phyloP scores from a whole-genome alignment of 352 stramenopile genomes.

The Globisporangium iwayamae region DNA sequence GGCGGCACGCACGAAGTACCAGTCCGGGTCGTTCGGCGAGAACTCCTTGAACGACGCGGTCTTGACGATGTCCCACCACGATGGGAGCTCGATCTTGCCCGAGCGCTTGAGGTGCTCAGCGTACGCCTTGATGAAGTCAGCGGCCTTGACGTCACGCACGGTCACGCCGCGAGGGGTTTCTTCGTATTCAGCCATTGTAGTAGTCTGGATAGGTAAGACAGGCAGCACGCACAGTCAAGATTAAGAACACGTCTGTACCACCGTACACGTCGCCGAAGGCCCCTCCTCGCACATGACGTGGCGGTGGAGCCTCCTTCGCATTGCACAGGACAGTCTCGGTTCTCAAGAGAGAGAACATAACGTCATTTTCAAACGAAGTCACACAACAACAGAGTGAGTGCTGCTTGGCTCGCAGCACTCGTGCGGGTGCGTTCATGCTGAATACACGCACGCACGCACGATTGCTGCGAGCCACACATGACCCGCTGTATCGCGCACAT shows the following conservation, averaged over 20 bases:
- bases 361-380: slow-evolving; percentile 38
- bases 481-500: not conserved
- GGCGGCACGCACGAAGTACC: slow-evolving; percentile 98
- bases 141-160: slow-evolving; percentile 95
- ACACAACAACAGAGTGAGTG: slow-evolving; percentile 18
- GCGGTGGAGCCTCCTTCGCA: slow-evolving; percentile 26
- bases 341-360: slow-evolving; percentile 76
- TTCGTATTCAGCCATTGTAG: slow-evolving; percentile 87
- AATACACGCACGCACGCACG: too few species aligned
- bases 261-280: slow-evolving; percentile 46
- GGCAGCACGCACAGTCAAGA: slow-evolving; percentile 23
- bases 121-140: slow-evolving; percentile 98
- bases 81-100: slow-evolving; percentile 97
- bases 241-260: slow-evolving; percentile 93
- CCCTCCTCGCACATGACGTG: slow-evolving; percentile 23
- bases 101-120: slow-evolving; percentile 99
- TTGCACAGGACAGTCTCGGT: slow-evolving; percentile 89
- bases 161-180: slow-evolving; percentile 90
- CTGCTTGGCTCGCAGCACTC: not conserved
- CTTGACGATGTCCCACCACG: slow-evolving; percentile 98
- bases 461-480: not conserved
- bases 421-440: not conserved
- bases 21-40: slow-evolving; percentile 96
- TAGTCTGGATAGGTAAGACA: slow-evolving; percentile 38
- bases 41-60: slow-evolving; percentile 98